phyloP scores from a whole-genome alignment of 2,329 filamentous ascomycete genomes.

The Pseudocercospora musae region DNA sequence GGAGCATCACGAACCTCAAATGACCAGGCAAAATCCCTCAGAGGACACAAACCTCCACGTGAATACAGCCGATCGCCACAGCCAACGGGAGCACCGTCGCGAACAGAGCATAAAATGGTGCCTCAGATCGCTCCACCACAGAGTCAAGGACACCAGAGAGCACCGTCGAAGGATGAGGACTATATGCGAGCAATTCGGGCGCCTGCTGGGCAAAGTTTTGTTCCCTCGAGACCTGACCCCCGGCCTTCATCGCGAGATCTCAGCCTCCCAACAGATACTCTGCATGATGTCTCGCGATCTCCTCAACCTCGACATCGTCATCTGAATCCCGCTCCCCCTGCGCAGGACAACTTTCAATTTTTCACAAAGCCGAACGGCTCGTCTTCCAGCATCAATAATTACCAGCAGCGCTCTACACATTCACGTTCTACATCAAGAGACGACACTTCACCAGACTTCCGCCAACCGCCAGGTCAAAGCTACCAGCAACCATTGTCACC shows the following conservation, averaged over 20 bases:
- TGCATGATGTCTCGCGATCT: slow-evolving; percentile 16
- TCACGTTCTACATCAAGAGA: slow-evolving; percentile 23
- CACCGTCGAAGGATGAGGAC: slow-evolving; percentile 8
- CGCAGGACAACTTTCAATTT: slow-evolving; percentile 8
- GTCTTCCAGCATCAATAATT: slow-evolving; percentile 16
- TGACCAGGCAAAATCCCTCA: slow-evolving; percentile 10
- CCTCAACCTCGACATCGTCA: slow-evolving; percentile 17
- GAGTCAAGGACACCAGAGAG: slow-evolving; percentile 6
- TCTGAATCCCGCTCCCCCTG: slow-evolving; percentile 3
- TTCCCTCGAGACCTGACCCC: slow-evolving; percentile 10
- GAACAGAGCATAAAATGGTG: slow-evolving; percentile 1
- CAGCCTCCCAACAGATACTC: slow-evolving; percentile 7
- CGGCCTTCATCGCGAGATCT: slow-evolving; percentile 12
- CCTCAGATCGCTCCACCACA: slow-evolving; percentile 2
- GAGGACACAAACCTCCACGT: slow-evolving; percentile 7
- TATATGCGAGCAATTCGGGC: slow-evolving; percentile 17
- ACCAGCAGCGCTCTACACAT: slow-evolving; percentile 10
- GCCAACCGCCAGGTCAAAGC: slow-evolving; percentile 5
- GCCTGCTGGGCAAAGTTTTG: background rate
- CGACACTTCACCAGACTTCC: slow-evolving; percentile 6
- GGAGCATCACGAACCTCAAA: background rate
- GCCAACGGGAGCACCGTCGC: slow-evolving; percentile 7
- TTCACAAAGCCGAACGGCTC: slow-evolving; percentile 20
- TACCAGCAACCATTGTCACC: slow-evolving; percentile 9
- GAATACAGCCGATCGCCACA: slow-evolving; percentile 9